Base-by-base conservation (phyloP, 2,329 filamentous ascomycete species). In the Xylariaceae sp. region DNA sequence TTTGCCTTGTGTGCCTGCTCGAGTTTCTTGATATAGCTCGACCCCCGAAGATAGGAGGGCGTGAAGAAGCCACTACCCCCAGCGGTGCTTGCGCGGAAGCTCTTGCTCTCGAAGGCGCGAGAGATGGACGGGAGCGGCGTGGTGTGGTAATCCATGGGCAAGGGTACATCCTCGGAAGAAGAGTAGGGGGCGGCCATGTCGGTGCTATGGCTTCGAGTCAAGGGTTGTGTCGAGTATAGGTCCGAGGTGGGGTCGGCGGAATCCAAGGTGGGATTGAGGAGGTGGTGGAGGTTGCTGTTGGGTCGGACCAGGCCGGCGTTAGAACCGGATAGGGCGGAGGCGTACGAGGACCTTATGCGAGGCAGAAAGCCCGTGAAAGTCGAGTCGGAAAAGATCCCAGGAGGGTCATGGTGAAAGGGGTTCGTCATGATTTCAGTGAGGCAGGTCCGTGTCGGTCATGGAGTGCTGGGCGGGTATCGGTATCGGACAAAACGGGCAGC, bases 21-120 rank as follows among this genome's bases (percentile, higher is more conserved):
- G 30, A 95, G 68, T 55, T 75, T 79, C 48, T 82, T 74, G 33
- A 90, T 77, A 58, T 94, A 89, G 50, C 77, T 75, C 11, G 87
- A 90, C 24, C 76, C 76, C 46, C 71, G 69, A 28, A 96, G 72
- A 60, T 95, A 95, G 5, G 86, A 88, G 1, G 90, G 90, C 9
- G 80, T 72, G 58, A 94, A 88, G 66, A 90, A 90, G 37, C 59
- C 49, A 37, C 68, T 57, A n/a, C n/a, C n/a, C n/a, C n/a, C n/a
- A n/a, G n/a, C n/a, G 43, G 55, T 46, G 7, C 28, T 42, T 50
- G 16, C 52, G 44, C 42, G 57, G 51, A 36, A 26, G 15, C 49
- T 48, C n/a, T 43, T 33, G 41, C 48, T 47, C 42, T 72, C 66
- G 49, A 75, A 75, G 12, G 67, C 70, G 37, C 70, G 61, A 15